Percentiles rank a stretch among this genome's conserved stretches.
Conservation (phyloP, 1,284 basidiomycete genomes). For the Anthracocystis panici-leucophaei region DNA sequence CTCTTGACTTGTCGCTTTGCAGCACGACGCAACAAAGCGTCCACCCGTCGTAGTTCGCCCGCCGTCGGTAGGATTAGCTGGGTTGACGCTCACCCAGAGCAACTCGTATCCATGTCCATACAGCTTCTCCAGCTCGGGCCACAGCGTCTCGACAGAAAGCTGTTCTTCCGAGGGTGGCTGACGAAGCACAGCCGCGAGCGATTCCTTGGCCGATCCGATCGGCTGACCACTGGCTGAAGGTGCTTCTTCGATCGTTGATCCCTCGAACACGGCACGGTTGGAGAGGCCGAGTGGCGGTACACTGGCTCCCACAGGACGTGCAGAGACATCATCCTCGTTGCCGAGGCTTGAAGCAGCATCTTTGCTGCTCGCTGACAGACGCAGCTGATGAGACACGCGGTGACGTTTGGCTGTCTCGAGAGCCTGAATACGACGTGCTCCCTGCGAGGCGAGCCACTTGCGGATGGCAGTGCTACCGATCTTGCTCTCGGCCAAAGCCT, state of each 20-base stretch:
- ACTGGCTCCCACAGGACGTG: constrained; percentile 55
- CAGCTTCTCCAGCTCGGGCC: constrained; percentile 96
- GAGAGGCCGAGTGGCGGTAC: constrained; percentile 67
- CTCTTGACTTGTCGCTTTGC: constrained; percentile 85
- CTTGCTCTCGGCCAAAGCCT: constrained; percentile 60
- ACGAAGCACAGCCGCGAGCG: constrained; percentile 37
- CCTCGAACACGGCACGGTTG: constrained; percentile 62
- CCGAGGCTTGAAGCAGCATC: neutral
- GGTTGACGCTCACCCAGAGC: constrained; percentile 46
- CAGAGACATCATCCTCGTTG: constrained; percentile 17
- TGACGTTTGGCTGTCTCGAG: constrained; percentile 29
- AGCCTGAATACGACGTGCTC: constrained; percentile 33
- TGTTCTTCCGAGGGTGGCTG: constrained; percentile 74
- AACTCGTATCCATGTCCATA: constrained; percentile 99
- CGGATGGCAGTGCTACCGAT: constrained; percentile 67
- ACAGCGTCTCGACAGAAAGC: constrained; percentile 85
- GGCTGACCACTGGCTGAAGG: constrained; percentile 50
- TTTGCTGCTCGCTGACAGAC: constrained; percentile 13
- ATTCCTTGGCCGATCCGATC: constrained; percentile 42
- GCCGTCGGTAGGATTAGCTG: constrained; percentile 20
- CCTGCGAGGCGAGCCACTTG: constrained; percentile 52
- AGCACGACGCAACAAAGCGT: constrained; percentile 86
- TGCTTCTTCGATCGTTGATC: constrained; percentile 32
- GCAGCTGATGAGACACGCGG: constrained; percentile 24
- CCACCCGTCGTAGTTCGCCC: constrained; percentile 70